Conservation (phyloP, 2,329 filamentous ascomycete species). For the Talaromyces piceae region DNA sequence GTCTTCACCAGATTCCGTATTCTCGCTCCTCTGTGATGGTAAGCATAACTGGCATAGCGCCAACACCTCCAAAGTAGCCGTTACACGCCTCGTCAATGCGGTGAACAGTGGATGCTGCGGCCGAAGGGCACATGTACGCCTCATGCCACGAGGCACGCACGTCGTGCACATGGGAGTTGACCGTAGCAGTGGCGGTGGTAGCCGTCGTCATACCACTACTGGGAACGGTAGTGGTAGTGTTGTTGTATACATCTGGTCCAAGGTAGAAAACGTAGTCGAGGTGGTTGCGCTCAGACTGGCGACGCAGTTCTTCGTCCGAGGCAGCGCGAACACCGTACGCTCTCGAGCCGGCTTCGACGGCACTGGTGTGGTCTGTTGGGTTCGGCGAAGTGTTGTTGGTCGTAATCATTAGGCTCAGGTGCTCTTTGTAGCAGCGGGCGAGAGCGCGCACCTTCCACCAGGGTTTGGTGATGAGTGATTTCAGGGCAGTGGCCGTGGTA, state of each 20-base stretch:
- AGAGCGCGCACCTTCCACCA: not conserved
- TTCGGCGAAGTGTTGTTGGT: not conserved
- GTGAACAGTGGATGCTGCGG: not conserved
- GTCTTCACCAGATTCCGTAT: no score
- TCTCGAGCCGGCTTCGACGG: constrained; percentile 5
- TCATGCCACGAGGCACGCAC: not conserved
- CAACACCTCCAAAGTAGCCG: not conserved
- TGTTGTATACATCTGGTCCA: not conserved
- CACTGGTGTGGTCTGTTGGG: not conserved
- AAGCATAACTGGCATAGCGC: not conserved
- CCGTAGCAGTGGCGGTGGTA: not conserved
- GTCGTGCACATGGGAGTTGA: not conserved
- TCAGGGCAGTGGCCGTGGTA: not conserved
- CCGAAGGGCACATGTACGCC: not conserved
- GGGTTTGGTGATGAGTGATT: not conserved
- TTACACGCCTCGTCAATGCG: not conserved
- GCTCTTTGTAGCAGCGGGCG: constrained; percentile 1
- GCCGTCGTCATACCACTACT: no score
- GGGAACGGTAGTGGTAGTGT: not conserved
- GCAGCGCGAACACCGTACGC: not conserved
- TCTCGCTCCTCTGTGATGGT: not conserved
- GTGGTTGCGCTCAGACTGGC: not conserved
- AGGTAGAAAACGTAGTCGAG: constrained; percentile 2
- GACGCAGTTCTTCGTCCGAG: constrained; percentile 1
- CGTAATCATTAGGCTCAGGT: not conserved